Conservation (phyloP, 1,284 basidiomycete genomes). For the Heterobasidion irregulare region DNA sequence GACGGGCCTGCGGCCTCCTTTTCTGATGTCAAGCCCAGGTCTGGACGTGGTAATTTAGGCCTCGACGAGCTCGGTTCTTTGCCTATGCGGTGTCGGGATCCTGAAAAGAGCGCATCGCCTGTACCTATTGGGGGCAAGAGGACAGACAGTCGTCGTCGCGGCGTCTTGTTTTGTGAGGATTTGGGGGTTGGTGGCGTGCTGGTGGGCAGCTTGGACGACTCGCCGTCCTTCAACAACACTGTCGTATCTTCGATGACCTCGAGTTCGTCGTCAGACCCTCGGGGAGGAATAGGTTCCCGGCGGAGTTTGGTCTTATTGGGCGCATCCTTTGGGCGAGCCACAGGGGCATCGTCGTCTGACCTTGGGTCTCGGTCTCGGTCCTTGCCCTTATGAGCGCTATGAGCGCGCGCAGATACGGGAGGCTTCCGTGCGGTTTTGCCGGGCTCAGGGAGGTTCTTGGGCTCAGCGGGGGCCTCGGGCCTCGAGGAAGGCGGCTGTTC, state of each 20-base stretch:
- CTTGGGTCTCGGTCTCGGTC: constrained; percentile 4
- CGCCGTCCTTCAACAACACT: neutral
- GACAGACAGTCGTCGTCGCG: constrained; percentile 14
- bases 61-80: neutral
- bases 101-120: neutral
- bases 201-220: neutral
- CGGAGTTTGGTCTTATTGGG: neutral
- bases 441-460: neutral
- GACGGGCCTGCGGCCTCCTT: neutral
- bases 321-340: neutral
- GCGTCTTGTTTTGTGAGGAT: neutral
- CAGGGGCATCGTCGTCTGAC: neutral
- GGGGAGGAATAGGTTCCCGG: neutral
- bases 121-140: constrained; percentile 16
- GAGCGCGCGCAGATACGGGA: constrained; percentile 8
- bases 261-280: neutral
- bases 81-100: neutral
- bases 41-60: neutral
- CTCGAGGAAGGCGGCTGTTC: neutral
- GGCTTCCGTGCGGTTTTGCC: neutral
- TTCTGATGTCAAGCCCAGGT: neutral
- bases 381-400: constrained; percentile 7
- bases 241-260: neutral
- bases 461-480: neutral
- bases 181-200: constrained; percentile 6